Evolutionary conservation across 768 basidiomycete genomes (phyloP), one percentile per base, ranked within the genome.

Genomic region (Cytidiella melzeri): DNA sequence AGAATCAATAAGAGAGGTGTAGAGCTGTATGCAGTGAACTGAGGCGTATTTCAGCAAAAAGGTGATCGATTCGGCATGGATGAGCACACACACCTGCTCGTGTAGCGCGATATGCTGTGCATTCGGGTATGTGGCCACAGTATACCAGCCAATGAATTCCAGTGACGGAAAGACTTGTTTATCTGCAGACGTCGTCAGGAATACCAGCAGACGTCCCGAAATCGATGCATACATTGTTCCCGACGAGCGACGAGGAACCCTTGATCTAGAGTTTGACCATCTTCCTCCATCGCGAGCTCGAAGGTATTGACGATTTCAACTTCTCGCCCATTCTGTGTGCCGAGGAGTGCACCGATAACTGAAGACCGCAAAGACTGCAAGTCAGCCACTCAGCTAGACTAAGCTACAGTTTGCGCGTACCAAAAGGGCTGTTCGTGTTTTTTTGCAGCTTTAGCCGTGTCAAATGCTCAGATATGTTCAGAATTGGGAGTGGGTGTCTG

Each of bases 101-200:
- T 97, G 92, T 15, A 98, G 74, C 1, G 78, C 73, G 40, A 92
- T 82, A 60, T 98, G 92, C 18, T 71, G 72, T n/a, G 76, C 60
- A 1, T 83, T 83, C 0, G 92, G 92, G 10, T 73, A 70, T n/a
- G 76, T 64, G 13, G 91, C 84, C 39, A 94, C 83, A 0, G 88
- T 89, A 67, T 99, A 99, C 96, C 96, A 99, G 6, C 96, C 96
- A 44, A 99, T 88, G 61, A 99, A 85, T 62, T 98, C 96, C 27
- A 98, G 76, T 1, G 93, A 92, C 10, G 96, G 96, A 66, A 99
- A 98, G 19, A 98, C 95, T 69, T 96, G 93, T 67, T 95, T 95
- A 75, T 93, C 95, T 98, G 65, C 39, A 44, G 45, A 13, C 2
- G 18, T 13, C 13, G 13, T 43, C 34, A 21, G 44, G 20, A 45